These are phyloP conservation scores for Penicillium sp. DNA, from an alignment of 2,329 filamentous ascomycete genomes.

Conservation along the genomic window DNA sequence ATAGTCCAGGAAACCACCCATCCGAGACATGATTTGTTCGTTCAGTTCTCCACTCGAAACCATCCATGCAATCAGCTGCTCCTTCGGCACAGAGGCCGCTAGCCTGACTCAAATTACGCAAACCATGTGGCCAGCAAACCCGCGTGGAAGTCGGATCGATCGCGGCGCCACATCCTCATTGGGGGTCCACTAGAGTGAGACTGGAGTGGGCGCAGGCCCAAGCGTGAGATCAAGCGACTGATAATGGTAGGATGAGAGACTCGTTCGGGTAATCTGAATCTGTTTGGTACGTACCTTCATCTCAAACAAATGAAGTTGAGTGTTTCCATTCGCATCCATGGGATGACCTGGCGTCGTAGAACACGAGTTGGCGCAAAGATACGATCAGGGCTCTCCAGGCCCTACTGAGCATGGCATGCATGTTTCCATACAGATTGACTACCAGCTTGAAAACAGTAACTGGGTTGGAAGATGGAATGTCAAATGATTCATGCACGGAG, in stretches of 20 bases:
- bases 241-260: not conserved
- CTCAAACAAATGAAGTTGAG: not conserved
- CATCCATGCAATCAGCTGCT: not conserved
- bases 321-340: not conserved
- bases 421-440: not conserved
- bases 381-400: too few relatives aligned
- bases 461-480: not conserved
- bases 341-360: not conserved
- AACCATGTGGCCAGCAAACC: not conserved
- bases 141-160: not conserved
- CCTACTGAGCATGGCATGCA: not conserved
- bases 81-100: not conserved
- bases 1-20: not conserved
- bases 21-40: not conserved
- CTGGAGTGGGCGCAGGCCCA: not conserved
- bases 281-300: not conserved
- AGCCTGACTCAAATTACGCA: not conserved
- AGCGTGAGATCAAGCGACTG: not conserved
- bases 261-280: not conserved
- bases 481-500: slow-evolving; percentile 22
- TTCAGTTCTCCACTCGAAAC: not conserved
- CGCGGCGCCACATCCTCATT: not conserved
- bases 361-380: not conserved
- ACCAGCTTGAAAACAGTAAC: not conserved
- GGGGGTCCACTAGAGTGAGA: slow-evolving; percentile 6